phyloP scores from a whole-genome alignment of 352 stramenopile genomes.

The Pythium monospermum region DNA sequence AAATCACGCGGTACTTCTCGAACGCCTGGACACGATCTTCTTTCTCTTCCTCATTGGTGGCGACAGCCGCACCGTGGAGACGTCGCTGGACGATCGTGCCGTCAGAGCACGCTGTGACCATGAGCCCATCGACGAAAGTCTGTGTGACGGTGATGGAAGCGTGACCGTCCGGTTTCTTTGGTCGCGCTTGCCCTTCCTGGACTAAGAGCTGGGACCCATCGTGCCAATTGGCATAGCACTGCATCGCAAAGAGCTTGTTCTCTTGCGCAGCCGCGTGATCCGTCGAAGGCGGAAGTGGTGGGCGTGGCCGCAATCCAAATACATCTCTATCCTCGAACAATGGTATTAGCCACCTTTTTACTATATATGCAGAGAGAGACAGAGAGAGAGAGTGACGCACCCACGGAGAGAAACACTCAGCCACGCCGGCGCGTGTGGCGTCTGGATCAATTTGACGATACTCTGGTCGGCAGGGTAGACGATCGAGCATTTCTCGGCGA shows the following conservation, averaged over 20 bases:
- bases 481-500: constrained; percentile 42
- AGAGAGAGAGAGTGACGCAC: no score
- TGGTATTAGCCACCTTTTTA: no score
- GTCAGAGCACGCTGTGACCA: constrained; percentile 52
- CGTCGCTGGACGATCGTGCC: constrained; percentile 44
- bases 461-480: constrained; percentile 71
- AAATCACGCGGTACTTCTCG: constrained; percentile 45
- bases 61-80: constrained; percentile 8
- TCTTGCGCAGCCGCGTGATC: neutral
- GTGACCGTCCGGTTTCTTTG: constrained; percentile 49
- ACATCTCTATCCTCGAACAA: constrained; percentile 32
- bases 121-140: constrained; percentile 47
- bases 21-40: no score
- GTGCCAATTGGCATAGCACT: constrained; percentile 53
- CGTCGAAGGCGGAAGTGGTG: neutral
- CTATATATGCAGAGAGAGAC: no score
- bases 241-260: constrained; percentile 20
- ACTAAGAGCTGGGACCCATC: constrained; percentile 50
- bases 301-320: constrained; percentile 46
- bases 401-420: constrained; percentile 60
- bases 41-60: neutral
- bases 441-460: constrained; percentile 48
- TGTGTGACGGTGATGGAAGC: constrained; percentile 34
- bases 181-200: constrained; percentile 22
- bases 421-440: constrained; percentile 34